Base-by-base conservation (phyloP, 352 stramenopile species). In the Peronosclerospora sorghi region DNA sequence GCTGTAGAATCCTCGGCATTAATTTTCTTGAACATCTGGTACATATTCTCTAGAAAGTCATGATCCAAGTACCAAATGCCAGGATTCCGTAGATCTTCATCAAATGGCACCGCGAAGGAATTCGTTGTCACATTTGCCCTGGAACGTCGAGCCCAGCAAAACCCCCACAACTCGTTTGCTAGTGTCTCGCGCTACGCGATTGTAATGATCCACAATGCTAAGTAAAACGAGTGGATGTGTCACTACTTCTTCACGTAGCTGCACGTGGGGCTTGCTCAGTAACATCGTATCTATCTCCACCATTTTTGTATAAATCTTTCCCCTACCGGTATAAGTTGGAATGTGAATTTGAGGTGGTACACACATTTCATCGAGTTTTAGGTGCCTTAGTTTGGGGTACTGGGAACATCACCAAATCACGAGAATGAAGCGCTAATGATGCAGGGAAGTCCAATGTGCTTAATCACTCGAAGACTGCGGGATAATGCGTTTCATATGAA, bases 41-140 rank as follows among this genome's bases (percentile, higher is more conserved):
- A 94, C 96, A 99, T 98, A 60, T 77, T 98, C 63, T 99, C 96
- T 29, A 99, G 68, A 59, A 97, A 99, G 73, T 98, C 97, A 70
- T 99, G 96, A 78, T 99, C 96, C 32, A 99, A 70, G 70, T 98
- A 99, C 89, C 97, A 99, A 40, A 99, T 97, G 15, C 72, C 74
- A 27, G 88, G 86, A 71, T 99, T 98, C 43, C 93, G 91, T 36
- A 94, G 65, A 60, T 99, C 96, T 73, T 99, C 96, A 57, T 99
- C 96, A 60, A 99, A 99, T 5, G 96, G 96, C 45, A 99, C 96
- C 6, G 81, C 80, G 60, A 95, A 96, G 45, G 82, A 94, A 65
- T 96, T 96, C 45, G 84, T 96, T 54, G 61, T 96, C 87, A 56
- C 89, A 94, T 45, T 89, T 92, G 59, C 94, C 95, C 52, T 97